Conservation (phyloP, 345 rosid species). For the Triadica sebifera region DNA sequence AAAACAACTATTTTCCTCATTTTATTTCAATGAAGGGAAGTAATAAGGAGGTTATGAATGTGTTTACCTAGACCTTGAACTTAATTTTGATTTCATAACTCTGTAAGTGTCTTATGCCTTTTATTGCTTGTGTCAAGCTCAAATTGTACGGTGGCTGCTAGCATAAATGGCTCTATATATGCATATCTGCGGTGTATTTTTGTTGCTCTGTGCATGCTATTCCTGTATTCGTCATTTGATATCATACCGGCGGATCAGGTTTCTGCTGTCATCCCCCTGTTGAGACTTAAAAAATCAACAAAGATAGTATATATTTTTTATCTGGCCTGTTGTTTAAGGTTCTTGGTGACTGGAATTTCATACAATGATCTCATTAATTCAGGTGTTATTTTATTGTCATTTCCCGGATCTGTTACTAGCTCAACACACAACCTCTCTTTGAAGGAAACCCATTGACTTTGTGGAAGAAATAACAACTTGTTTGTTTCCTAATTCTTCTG, state of each 20-base stretch:
- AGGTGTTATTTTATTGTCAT: slow-evolving; percentile 95
- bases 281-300: slow-evolving; percentile 62
- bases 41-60: background rate
- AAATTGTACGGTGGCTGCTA: slow-evolving; percentile 4
- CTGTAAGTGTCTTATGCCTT: background rate
- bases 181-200: slow-evolving; percentile 83
- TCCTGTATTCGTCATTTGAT: slow-evolving; percentile 75
- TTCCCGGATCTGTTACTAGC: slow-evolving; percentile 86
- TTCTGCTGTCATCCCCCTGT: slow-evolving; percentile 73
- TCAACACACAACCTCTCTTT: slow-evolving; percentile 70
- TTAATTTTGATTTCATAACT: too few relatives aligned
- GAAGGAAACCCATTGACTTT: slow-evolving; percentile 83
- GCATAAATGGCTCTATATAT: slow-evolving; percentile 42
- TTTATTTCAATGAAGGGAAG: background rate
- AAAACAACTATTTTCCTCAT: background rate
- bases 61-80: too few relatives aligned
- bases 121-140: background rate
- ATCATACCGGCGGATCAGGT: slow-evolving; percentile 79
- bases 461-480: slow-evolving; percentile 85
- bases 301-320: slow-evolving; percentile 46
- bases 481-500: slow-evolving; percentile 20
- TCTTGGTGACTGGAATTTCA: slow-evolving; percentile 3
- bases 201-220: slow-evolving; percentile 69
- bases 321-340: slow-evolving; percentile 3
- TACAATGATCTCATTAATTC: slow-evolving; percentile 11